Base-by-base conservation (phyloP, 306 rosid genomes). In the Vachellia pachyceras region DNA sequence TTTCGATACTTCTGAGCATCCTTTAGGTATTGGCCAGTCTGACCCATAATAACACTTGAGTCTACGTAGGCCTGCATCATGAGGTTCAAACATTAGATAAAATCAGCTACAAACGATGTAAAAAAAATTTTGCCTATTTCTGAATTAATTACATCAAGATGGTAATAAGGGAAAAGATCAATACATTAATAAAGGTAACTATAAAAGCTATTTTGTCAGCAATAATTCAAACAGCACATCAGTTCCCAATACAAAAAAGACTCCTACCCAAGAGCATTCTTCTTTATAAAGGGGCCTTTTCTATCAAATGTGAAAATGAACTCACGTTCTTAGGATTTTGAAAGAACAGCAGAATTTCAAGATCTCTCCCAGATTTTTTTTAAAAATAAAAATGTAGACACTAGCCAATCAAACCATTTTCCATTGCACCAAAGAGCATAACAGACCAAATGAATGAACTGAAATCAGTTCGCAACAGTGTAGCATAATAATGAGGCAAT, bases 21-120 rank as follows among this genome's bases (percentile, higher is more conserved):
- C 54, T 60, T 75, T 61, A 49, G 54, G 71, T 76, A 52, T 85
- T 55, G 54, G 29, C 83, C 89, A 20, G 85, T 65, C 68, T 72
- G 87, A 23, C 89, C 89, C 47, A 88, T 74, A 11, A 88, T 88
- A 37, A 88, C 87, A 79, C 89, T 85, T 13, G 91, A 80, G 58
- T 88, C 91, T 65, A 83, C 52, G 46, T 83, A 85, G 49, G 87
- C 89, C 91, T 88, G 84, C 35, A 79, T 69, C 8, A 13, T 42
- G n/a, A 69, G 7, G 29, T 41, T 41, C 58, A 8, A 20, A 15
- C 23, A 41, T 29, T 8, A 2, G 23, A 2, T 40, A n/a, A 22
- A 5, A 10, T 35, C 70, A 65, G 70, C 70, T 6, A 36, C 11
- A 23, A 64, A 14, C 29, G 11, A 8, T 35, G 25, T 15, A 66